phyloP scores from a whole-genome alignment of 78 protist genomes.

The Dictyostelium brefeldianum region DNA sequence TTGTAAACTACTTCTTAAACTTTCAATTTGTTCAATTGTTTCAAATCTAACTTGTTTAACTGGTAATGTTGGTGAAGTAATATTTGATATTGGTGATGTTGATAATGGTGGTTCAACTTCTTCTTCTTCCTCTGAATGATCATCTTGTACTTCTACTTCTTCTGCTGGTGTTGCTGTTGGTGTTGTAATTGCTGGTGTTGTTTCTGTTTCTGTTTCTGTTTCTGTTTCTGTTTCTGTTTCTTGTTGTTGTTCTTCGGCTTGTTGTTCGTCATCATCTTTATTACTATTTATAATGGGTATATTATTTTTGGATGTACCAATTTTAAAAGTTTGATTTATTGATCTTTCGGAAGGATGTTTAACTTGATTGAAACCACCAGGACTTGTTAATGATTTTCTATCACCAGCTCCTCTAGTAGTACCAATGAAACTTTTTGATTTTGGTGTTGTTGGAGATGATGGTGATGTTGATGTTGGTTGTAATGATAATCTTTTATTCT shows the following conservation, averaged over 20 bases:
- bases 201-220: neutral
- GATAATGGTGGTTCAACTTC: neutral
- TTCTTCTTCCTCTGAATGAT: neutral
- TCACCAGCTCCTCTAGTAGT: neutral
- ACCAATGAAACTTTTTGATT: slow-evolving; percentile 5
- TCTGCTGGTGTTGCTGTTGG: neutral
- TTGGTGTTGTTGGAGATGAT: slow-evolving; percentile 4
- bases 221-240: neutral
- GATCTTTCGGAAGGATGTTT: slow-evolving; percentile 11
- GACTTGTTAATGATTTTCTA: neutral
- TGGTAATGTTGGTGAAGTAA: neutral
- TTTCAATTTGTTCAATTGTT: slow-evolving; percentile 1
- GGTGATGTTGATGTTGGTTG: neutral
- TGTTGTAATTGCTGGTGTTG: neutral
- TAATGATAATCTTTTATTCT: neutral
- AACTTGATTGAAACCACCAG: neutral
- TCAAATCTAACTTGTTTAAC: slow-evolving; percentile 9
- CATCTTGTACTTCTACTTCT: neutral
- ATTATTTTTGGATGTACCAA: neutral
- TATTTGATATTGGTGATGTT: neutral
- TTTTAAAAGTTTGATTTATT: neutral
- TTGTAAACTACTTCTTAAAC: neutral
- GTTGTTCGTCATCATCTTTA: neutral
- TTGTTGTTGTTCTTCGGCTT: neutral
- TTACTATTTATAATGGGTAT: neutral